These are phyloP conservation scores for Sarocladium strictum DNA, from an alignment of 2,329 filamentous ascomycete species.

Conservation along the genomic window DNA sequence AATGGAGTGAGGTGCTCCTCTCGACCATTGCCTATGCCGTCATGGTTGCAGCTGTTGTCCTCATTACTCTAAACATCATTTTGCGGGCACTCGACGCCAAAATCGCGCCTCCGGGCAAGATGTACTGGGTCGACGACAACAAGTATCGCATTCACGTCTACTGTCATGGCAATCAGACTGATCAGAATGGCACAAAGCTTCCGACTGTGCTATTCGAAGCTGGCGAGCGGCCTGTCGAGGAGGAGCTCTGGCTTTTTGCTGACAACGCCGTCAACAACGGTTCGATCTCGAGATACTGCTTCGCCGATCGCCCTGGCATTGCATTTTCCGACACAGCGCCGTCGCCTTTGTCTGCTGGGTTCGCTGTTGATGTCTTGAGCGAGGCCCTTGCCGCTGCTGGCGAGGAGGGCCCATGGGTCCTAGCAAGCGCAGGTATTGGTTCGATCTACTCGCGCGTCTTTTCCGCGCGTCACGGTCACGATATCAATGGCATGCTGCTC, in stretches of 20 bases:
- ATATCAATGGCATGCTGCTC: constrained; percentile 73
- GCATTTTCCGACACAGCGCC: constrained; percentile 87
- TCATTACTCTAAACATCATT: constrained; percentile 75
- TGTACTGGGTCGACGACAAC: constrained; percentile 73
- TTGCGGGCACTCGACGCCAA: constrained; percentile 75
- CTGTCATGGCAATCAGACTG: constrained; percentile 66
- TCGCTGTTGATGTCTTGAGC: constrained; percentile 82
- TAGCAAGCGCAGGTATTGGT: constrained; percentile 81
- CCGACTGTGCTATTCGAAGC: constrained; percentile 84
- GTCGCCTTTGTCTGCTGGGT: constrained; percentile 86
- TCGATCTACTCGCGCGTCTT: constrained; percentile 90
- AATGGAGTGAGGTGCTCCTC: constrained; percentile 77
- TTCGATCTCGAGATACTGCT: constrained; percentile 85
- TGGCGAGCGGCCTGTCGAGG: constrained; percentile 72
- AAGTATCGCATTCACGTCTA: constrained; percentile 85
- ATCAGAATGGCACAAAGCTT: constrained; percentile 43
- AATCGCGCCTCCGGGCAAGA: constrained; percentile 65
- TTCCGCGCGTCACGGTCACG: constrained; percentile 69
- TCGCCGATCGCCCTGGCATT: constrained; percentile 86
- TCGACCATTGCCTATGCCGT: constrained; percentile 66
- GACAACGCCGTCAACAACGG: constrained; percentile 71
- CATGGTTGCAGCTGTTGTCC: constrained; percentile 61
- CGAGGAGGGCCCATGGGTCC: constrained; percentile 82
- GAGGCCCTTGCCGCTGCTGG: constrained; percentile 76
- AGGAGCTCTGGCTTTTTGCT: constrained; percentile 74